Percentiles rank a stretch among this genome's conserved stretches.
These are phyloP conservation scores for Sugiyamaella valdiviana DNA, from an alignment of 805 yeast genomes.

Conservation along the genomic window DNA sequence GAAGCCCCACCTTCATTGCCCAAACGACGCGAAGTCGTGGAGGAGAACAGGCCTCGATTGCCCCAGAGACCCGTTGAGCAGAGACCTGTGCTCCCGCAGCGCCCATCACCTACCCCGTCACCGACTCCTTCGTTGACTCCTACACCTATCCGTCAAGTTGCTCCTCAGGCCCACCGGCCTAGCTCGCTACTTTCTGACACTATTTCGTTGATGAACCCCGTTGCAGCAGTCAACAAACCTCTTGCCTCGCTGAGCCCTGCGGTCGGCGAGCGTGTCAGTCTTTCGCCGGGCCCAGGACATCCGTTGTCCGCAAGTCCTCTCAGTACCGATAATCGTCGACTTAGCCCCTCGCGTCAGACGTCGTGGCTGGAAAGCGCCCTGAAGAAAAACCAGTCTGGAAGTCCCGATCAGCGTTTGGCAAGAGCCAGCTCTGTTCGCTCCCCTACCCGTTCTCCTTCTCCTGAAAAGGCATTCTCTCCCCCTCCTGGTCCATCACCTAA, in stretches of 20 bases:
- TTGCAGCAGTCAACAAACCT: background rate
- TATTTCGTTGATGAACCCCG: background rate
- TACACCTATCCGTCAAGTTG: background rate
- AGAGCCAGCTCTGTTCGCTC: background rate
- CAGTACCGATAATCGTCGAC: conserved; percentile 13
- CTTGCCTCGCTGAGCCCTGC: background rate
- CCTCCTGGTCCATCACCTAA: background rate
- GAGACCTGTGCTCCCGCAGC: background rate
- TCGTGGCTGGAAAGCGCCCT: conserved; percentile 29
- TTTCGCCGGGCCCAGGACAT: conserved; percentile 3
- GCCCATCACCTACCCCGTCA: background rate
- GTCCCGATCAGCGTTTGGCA: background rate
- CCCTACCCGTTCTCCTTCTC: conserved; percentile 12
- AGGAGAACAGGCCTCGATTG: background rate
- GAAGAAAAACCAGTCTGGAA: conserved; percentile 15
- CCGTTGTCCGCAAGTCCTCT: background rate
- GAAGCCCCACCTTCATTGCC: background rate
- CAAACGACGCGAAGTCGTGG: background rate
- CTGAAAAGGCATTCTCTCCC: conserved; percentile 7
- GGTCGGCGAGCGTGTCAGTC: background rate
- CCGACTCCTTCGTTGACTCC: background rate
- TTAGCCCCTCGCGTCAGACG: conserved; percentile 24
- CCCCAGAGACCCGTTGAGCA: background rate
- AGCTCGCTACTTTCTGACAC: background rate
- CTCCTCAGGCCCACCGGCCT: background rate